Evolutionary conservation across 192 early-diverging fungal genomes (phyloP).

Genomic region (Podila clonocystis): DNA sequence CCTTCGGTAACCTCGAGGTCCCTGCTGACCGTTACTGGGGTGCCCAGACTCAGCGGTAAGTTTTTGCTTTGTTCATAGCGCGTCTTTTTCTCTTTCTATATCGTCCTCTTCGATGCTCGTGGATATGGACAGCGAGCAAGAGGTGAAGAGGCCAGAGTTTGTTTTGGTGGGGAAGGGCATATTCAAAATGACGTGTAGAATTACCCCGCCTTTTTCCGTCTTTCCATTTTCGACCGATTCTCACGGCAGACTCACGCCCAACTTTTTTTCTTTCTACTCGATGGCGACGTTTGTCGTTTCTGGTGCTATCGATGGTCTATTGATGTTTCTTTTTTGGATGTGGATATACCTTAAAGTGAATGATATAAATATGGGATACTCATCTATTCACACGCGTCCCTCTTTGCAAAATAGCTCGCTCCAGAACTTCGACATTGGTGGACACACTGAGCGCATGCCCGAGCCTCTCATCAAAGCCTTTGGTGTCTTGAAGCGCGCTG

Average conservation of each 20-base stretch:
- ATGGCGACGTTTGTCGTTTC: too few species aligned
- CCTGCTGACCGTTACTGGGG: slow-evolving; percentile 98
- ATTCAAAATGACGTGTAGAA: too few species aligned
- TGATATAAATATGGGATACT: neutral
- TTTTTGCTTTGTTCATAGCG: neutral
- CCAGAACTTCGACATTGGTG: slow-evolving; percentile 99
- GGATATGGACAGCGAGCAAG: too few species aligned
- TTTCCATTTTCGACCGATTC: neutral
- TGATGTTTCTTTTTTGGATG: slow-evolving; percentile 9
- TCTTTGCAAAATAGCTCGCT: slow-evolving; percentile 70
- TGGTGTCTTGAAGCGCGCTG: slow-evolving; percentile 95
- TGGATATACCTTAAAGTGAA: neutral
- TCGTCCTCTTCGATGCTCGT: neutral
- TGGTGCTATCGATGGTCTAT: too few species aligned
- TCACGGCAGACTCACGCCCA: too few species aligned
- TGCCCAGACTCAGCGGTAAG: slow-evolving; percentile 93
- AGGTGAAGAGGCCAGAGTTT: too few species aligned
- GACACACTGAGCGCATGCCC: slow-evolving; percentile 92
- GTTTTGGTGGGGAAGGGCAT: too few species aligned
- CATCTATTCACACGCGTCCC: neutral
- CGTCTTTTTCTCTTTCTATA: slow-evolving; percentile 1
- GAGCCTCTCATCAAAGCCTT: slow-evolving; percentile 95
- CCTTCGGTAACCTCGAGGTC: slow-evolving; percentile 95
- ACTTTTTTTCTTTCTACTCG: too few species aligned
- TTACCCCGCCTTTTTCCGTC: neutral